Evolutionary conservation across 192 early-diverging fungal genomes (phyloP), one percentile per base, ranked within the genome.

Genomic region (Mortierella hygrophila): DNA sequence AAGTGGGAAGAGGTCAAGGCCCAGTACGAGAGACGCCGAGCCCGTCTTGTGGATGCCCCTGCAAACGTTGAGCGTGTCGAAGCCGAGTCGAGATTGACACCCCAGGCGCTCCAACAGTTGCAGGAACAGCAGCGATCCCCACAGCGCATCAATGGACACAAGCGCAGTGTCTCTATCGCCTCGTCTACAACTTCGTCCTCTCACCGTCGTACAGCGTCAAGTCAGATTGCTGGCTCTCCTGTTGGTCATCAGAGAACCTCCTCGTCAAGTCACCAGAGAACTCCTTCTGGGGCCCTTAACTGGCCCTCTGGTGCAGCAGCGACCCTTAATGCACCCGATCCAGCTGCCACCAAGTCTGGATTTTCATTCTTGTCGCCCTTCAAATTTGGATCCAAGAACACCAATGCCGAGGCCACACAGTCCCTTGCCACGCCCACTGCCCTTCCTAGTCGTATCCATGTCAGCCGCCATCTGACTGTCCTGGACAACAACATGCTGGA

Each of bases 401-500:
- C 6, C 9, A 72, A 80, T 18, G 49, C 20, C 1, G 63, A 38
- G 2, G 41, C 41, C 35, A 21, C 47, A 13, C 60, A 65, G 29
- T 55, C 77, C 6, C 32, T 32, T 5, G 49, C 32, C 46, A 13
- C 78, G 20, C 41, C 69, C 3, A 46, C 81, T 4, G 57, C 72
- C n/a, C 68, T 86, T 65, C 84, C 84, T 4, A 86, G 84, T 49
- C 84, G 84, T 0, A 40, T 86, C 2, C 75, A 86, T 57, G 75
- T 79, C 5, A 81, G 46, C 41, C 84, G 65, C 29, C 84, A 86
- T 26, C 40, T 86, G 20, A 86, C 79, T 9, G 79, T 81, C 5
- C 68, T 86, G 41, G 84, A 86, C 55, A 86, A 86, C 37, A 72
- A 38, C 47, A 86, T 86, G 84, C 15, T 86, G 35, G 84, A 86